Conservation (phyloP, 495 filamentous ascomycete species). For the Tuber brumale region DNA sequence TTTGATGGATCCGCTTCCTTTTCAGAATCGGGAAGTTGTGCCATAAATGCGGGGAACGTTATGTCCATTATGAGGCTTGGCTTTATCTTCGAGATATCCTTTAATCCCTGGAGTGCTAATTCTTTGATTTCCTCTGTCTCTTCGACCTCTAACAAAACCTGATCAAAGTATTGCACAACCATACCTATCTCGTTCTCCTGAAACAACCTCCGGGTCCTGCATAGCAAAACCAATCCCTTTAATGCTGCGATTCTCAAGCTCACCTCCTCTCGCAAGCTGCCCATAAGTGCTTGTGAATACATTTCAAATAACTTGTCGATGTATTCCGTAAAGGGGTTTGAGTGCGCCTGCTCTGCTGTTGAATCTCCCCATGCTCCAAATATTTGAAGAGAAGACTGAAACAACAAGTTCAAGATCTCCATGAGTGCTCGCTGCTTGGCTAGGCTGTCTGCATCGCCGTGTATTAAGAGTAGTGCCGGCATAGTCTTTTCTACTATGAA, state of each 20-base stretch:
- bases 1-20: slow-evolving; percentile 43
- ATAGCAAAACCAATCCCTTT: slow-evolving; percentile 54
- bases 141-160: slow-evolving; percentile 58
- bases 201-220: slow-evolving; percentile 53
- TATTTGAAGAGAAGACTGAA: slow-evolving; percentile 53
- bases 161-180: slow-evolving; percentile 59
- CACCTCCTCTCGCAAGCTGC: slow-evolving; percentile 56
- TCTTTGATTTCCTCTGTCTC: slow-evolving; percentile 54
- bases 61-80: slow-evolving; percentile 63
- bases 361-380: slow-evolving; percentile 54
- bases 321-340: slow-evolving; percentile 54
- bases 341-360: slow-evolving; percentile 32
- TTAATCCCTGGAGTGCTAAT: slow-evolving; percentile 58
- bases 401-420: slow-evolving; percentile 56
- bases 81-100: slow-evolving; percentile 60
- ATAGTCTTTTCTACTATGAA: slow-evolving; percentile 54
- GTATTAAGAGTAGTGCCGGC: slow-evolving; percentile 57
- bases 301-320: slow-evolving; percentile 58
- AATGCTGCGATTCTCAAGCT: slow-evolving; percentile 59
- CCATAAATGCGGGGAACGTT: slow-evolving; percentile 68
- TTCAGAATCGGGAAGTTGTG: slow-evolving; percentile 58
- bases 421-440: slow-evolving; percentile 63
- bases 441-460: slow-evolving; percentile 58
- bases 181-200: slow-evolving; percentile 58
- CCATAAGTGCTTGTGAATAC: slow-evolving; percentile 56